Conservation (phyloP, 108 stramenopile genomes). For the Cylindrotheca closterium region DNA sequence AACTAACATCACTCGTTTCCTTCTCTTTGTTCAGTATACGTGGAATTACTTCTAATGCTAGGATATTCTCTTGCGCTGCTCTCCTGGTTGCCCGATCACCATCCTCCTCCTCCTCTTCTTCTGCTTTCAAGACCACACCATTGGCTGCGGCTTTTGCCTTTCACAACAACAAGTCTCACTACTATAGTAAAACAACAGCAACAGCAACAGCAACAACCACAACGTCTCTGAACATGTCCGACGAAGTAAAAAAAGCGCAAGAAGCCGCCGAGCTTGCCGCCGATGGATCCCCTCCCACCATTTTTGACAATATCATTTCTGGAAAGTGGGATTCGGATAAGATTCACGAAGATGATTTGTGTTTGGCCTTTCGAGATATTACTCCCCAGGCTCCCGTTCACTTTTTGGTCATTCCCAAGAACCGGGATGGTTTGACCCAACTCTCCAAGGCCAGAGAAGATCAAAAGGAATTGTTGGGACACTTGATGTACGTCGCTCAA, state of each 20-base stretch:
- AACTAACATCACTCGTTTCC: too few relatives aligned
- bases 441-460: conserved; percentile 87
- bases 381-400: conserved; percentile 92
- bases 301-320: conserved; percentile 94
- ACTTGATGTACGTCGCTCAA: conserved; percentile 92
- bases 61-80: neutral
- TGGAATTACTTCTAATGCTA: too few relatives aligned
- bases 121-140: neutral
- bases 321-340: conserved; percentile 78
- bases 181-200: neutral
- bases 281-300: conserved; percentile 70
- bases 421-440: conserved; percentile 89
- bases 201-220: conserved; percentile 7
- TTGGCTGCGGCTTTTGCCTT: neutral
- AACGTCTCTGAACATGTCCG: conserved; percentile 6
- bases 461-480: conserved; percentile 93
- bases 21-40: too few relatives aligned
- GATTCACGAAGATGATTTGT: conserved; percentile 93
- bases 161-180: neutral
- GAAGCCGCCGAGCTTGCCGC: conserved; percentile 56
- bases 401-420: conserved; percentile 96
- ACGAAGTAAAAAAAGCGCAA: conserved; percentile 56
- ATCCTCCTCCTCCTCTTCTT: neutral
- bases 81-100: neutral
- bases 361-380: conserved; percentile 94